Conservation (phyloP, 306 rosid genomes). For the Glycine soja region DNA sequence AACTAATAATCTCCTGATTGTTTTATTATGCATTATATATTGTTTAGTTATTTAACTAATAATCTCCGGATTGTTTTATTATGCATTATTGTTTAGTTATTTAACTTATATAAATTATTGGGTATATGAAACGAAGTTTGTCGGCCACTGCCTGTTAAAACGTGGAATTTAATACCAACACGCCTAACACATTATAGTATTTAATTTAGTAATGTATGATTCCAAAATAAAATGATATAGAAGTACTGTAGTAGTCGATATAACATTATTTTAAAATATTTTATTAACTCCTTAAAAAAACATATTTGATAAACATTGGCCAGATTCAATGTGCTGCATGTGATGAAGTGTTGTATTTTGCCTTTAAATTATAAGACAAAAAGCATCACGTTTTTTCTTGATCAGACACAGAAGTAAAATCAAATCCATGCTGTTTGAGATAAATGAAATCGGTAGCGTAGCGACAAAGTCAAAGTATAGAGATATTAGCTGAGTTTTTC, state of each 20-base stretch:
- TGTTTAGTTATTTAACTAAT: too few species aligned
- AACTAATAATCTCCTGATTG: too few species aligned
- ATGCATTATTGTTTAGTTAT: too few species aligned
- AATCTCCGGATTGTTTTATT: too few species aligned
- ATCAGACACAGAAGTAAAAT: background rate
- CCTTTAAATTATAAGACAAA: background rate
- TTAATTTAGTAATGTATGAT: background rate
- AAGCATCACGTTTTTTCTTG: conserved; percentile 1
- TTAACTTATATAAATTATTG: too few species aligned
- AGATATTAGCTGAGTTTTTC: background rate
- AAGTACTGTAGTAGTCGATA: background rate
- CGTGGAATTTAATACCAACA: background rate
- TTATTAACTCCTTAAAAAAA: background rate
- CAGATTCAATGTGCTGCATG: conserved; percentile 1
- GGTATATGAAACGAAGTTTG: background rate
- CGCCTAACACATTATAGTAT: conserved; percentile 1
- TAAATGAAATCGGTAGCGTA: background rate
- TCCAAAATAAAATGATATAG: background rate
- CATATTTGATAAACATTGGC: background rate
- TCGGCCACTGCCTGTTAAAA: background rate
- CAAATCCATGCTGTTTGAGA: background rate
- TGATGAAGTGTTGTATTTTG: background rate
- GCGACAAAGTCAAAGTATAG: background rate
- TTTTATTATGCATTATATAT: too few species aligned
- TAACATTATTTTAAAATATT: background rate